Evolutionary conservation across 257 asterid genomes (phyloP).

Genomic region (Penstemon newberryi): DNA sequence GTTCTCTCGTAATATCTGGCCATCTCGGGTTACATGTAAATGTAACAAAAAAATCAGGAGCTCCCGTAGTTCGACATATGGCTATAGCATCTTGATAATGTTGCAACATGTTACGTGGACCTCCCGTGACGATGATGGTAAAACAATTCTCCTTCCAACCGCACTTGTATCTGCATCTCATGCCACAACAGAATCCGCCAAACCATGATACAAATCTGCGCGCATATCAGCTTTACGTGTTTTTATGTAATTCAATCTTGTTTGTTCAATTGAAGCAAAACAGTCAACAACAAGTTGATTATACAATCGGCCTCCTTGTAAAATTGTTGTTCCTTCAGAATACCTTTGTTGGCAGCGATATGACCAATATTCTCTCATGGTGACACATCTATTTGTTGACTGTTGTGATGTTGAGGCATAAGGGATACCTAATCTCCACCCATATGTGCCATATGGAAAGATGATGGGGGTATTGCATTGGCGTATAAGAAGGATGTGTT

Average conservation of each 20-base stretch:
- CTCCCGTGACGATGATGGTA: not conserved
- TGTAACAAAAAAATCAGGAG: not conserved
- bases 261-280: not conserved
- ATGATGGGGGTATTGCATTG: slow-evolving; percentile 9
- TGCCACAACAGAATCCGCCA: not conserved
- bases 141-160: not conserved
- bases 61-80: not conserved
- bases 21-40: too few species aligned
- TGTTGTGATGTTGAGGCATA: not conserved
- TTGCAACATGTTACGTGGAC: too few species aligned
- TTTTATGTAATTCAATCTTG: not conserved
- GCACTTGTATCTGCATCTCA: not conserved
- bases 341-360: not conserved
- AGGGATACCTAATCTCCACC: not conserved
- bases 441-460: slow-evolving; percentile 7
- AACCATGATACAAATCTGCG: not conserved
- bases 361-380: not conserved
- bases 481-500: slow-evolving; percentile 1
- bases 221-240: not conserved
- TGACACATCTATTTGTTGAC: not conserved
- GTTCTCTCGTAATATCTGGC: slow-evolving; percentile 7
- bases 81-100: too few species aligned
- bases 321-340: not conserved
- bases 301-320: not conserved
- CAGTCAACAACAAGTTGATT: slow-evolving; percentile 3